Evolutionary conservation across 2,329 filamentous ascomycete genomes (phyloP).

Genomic region (Xylaria sp.): DNA sequence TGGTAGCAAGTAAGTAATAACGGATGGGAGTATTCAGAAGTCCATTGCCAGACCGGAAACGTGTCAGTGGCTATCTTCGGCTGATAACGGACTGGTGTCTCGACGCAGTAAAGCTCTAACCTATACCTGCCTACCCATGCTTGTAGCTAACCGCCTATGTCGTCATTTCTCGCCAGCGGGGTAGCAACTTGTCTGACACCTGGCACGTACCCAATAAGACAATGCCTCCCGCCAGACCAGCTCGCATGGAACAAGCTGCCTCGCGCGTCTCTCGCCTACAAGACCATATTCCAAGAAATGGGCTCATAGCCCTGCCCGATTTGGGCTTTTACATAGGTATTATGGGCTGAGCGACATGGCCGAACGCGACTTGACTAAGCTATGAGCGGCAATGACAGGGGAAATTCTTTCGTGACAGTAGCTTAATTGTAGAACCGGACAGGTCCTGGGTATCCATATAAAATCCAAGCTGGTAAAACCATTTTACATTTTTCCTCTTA

Average conservation of each 20-base stretch:
- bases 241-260: neutral
- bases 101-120: neutral
- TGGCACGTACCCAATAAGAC: too few species aligned
- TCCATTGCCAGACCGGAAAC: conserved; percentile 3
- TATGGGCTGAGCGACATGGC: neutral
- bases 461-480: conserved; percentile 13
- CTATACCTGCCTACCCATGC: neutral
- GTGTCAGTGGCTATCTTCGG: conserved; percentile 19
- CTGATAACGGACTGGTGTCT: conserved; percentile 5
- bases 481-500: conserved; percentile 30
- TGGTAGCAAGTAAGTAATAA: too few species aligned
- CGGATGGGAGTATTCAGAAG: too few species aligned
- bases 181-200: too few species aligned
- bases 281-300: neutral
- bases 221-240: too few species aligned
- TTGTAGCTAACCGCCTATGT: conserved; percentile 7
- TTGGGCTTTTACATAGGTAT: neutral
- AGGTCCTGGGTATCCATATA: conserved; percentile 25
- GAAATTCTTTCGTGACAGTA: neutral
- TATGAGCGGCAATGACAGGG: neutral
- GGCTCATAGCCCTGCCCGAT: neutral
- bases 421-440: conserved; percentile 3
- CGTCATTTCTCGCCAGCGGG: conserved; percentile 12
- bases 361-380: neutral
- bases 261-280: neutral